Base-by-base conservation (phyloP, 371 early-diverging fungal genomes). In the Mortierella sp. region DNA sequence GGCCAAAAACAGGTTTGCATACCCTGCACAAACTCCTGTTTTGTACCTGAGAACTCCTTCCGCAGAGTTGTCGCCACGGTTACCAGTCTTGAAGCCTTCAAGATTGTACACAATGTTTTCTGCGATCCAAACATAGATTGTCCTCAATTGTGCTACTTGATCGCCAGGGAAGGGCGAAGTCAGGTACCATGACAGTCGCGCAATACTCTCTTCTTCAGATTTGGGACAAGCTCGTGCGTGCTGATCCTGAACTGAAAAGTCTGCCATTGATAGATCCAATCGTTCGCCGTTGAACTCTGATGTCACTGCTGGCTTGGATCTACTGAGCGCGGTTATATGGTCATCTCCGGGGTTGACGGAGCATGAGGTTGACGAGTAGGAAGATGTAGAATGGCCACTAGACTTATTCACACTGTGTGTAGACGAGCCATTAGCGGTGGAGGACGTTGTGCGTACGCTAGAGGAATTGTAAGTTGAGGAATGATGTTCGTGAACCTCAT, bases 131-230 rank as follows among this genome's bases (percentile, higher is more conserved):
- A 62, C 58, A 61, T 63, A 78, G 64, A 78, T 78, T 0, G 61
- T 16, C 24, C 79, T 64, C 64, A 78, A 51, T 12, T 78, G 79
- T 1, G 79, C 79, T 2, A 78, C 74, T n/a, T 59, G 64, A n/a
- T 78, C 79, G 2, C 68, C 79, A 1, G 64, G 74, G 62, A 78
- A 78, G n/a, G 79, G 68, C 18, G 71, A 73, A 0, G 74, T 78
- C 22, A 78, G 62, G 22, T 78, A 78, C 24, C 59, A 70, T 1
- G 79, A 70, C 32, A 78, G 52, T 32, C 79, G 70, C 0, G 62
- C 74, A n/a, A 78, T 58, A 20, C 71, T 74, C 51, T 70, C 67
- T 63, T 64, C 68, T 26, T 78, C 79, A 20, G 62, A 61, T 1
- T 16, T 32, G 10, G 79, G 79, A 57, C 79, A 78, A 1, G 68